phyloP scores from a whole-genome alignment of 805 yeast species.

The Dipodascus albidus region DNA sequence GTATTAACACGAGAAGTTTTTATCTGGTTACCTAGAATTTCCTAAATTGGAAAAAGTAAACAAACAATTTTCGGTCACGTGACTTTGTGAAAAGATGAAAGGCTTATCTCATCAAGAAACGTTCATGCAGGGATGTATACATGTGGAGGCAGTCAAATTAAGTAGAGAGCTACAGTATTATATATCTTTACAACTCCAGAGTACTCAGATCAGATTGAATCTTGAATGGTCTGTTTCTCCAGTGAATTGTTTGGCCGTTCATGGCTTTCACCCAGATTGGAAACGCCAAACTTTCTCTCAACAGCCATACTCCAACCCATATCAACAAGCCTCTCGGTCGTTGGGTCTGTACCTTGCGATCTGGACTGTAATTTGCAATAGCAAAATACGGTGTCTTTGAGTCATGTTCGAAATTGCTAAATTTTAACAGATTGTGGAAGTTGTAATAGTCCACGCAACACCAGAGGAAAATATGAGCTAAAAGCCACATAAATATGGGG shows the following conservation, averaged over 20 bases:
- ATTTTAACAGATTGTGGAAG: conserved; percentile 31
- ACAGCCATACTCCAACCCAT: conserved; percentile 44
- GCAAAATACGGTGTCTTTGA: conserved; percentile 19
- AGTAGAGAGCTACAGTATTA: not conserved
- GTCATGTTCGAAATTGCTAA: conserved; percentile 19
- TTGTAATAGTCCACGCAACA: conserved; percentile 51
- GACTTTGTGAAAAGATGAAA: no score
- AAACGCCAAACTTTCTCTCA: conserved; percentile 62
- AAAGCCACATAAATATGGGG: conserved; percentile 23
- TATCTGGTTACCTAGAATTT: no score
- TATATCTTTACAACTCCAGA: conserved; percentile 33
- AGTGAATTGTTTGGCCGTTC: conserved; percentile 54
- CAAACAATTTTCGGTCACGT: not conserved
- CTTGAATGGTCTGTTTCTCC: conserved; percentile 63
- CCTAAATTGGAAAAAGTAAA: not conserved
- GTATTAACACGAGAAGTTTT: no score
- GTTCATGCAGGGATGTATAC: no score
- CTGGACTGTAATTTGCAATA: conserved; percentile 16
- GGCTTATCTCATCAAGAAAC: no score
- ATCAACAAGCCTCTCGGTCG: conserved; percentile 11
- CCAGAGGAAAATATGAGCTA: conserved; percentile 52
- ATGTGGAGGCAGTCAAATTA: no score
- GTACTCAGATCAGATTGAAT: conserved; percentile 70
- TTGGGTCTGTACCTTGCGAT: conserved; percentile 4
- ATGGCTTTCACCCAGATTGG: conserved; percentile 80